Percentiles rank a stretch among this genome's conserved stretches.
phyloP scores from a whole-genome alignment of 2,329 filamentous ascomycete species.

The Beauveria bassiana region DNA sequence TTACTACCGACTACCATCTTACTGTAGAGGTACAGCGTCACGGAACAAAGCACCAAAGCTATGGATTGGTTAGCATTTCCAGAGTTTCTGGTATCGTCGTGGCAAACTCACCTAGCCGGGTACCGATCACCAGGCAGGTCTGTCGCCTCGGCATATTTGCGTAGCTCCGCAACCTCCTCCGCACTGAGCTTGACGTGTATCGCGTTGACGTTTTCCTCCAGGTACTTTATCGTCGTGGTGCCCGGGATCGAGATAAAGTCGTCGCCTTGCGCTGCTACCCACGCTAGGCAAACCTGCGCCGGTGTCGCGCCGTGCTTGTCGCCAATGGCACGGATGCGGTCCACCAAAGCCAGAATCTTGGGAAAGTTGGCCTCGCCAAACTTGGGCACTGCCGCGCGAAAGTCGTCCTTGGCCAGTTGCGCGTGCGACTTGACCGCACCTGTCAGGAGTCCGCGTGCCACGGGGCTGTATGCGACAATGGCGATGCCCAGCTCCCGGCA shows the following conservation, averaged over 20 bases:
- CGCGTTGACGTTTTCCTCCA: constrained; percentile 38
- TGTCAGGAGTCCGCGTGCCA: constrained; percentile 51
- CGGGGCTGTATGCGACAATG: constrained; percentile 50
- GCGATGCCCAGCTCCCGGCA: constrained; percentile 51
- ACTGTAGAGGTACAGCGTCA: neutral
- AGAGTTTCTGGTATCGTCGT: neutral
- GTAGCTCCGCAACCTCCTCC: constrained; percentile 28
- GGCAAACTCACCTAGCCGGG: constrained; percentile 6
- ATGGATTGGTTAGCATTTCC: neutral
- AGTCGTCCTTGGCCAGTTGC: constrained; percentile 37
- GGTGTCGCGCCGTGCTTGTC: constrained; percentile 46
- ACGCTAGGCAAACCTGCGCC: constrained; percentile 53
- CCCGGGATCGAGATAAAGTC: constrained; percentile 53
- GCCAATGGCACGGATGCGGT: constrained; percentile 40
- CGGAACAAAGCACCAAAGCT: neutral
- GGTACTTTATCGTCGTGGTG: constrained; percentile 38
- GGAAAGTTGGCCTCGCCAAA: constrained; percentile 17
- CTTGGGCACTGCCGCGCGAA: constrained; percentile 23
- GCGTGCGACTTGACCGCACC: constrained; percentile 37
- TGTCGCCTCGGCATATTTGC: constrained; percentile 21
- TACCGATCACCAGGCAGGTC: constrained; percentile 21
- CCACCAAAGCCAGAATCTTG: constrained; percentile 47
- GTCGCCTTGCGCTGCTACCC: constrained; percentile 52
- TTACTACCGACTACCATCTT: too few relatives aligned
- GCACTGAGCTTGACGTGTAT: constrained; percentile 23